These are phyloP conservation scores for Verticillium zaregamsianum DNA, from an alignment of 2,329 filamentous ascomycete species.

Conservation along the genomic window DNA sequence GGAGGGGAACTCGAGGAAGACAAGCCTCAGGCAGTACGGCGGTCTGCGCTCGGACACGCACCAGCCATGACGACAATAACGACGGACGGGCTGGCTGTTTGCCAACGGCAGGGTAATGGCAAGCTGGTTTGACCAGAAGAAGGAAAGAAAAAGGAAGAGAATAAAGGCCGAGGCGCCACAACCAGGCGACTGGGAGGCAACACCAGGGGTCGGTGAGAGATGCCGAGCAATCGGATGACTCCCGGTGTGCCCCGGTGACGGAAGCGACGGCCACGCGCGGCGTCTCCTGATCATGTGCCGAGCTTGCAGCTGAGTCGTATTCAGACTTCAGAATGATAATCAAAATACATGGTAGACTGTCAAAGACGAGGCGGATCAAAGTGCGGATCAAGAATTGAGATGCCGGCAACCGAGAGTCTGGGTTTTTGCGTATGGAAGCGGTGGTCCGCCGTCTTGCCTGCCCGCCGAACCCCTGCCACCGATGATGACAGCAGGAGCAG, in stretches of 20 bases:
- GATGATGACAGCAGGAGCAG: no score
- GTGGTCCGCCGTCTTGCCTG: background rate
- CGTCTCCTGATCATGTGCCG: background rate
- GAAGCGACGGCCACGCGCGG: background rate
- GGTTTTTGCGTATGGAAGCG: background rate
- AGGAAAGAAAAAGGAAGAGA: background rate
- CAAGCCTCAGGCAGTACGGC: background rate
- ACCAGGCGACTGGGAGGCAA: background rate
- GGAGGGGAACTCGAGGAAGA: background rate
- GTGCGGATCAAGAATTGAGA: background rate
- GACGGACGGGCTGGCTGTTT: background rate
- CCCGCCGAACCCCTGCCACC: background rate
- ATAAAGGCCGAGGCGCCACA: background rate
- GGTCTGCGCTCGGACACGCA: background rate
- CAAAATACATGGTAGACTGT: background rate
- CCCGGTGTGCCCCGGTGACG: slow-evolving; percentile 1
- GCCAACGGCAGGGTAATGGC: background rate
- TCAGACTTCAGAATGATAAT: background rate
- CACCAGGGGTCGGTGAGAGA: background rate
- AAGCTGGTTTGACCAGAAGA: background rate
- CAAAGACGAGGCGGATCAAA: background rate
- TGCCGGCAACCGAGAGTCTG: no score
- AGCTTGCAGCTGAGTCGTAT: background rate
- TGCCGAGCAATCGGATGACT: slow-evolving; percentile 2
- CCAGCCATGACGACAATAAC: background rate